Base-by-base conservation (phyloP, 768 basidiomycete genomes). In the Vararia minispora region DNA sequence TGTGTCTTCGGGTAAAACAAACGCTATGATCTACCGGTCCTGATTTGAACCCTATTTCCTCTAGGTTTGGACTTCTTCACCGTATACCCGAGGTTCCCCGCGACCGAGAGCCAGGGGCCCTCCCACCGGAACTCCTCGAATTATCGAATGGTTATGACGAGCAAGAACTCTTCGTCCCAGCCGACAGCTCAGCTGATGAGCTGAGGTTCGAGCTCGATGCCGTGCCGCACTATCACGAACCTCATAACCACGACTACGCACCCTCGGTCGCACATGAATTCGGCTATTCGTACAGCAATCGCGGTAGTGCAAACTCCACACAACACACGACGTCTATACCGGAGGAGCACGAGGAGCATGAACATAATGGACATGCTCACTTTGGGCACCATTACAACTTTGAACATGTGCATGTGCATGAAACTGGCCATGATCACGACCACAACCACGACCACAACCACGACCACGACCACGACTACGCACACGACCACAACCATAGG, bases 1-100 rank as follows among this genome's bases (percentile, higher is more conserved):
- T 97, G 92, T 51, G 83, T 97, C 21, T 95, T 98, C 32, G 94
- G 94, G 81, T 94, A 56, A 42, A 79, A 66, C 29, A 40, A 18
- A 16, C 16, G 23, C 18, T 29, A 30, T 22, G 20, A 6, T 14
- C 26, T 35, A 13, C 25, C 1, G 12, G 22, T 20, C 37, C 30
- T 21, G 38, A 28, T 33, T 37, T 27, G 23, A 28, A 36, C 17
- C 44, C 33, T 43, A 16, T 41, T 35, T 28, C 34, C 32, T 28
- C 24, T 44, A 91, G 89, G 2, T 94, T 85, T 56, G 91, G 91
- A 4, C 71, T 95, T 16, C 64, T 98, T 24, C 94, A 98, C 59
- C 79, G 94, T 38, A 94, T 98, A 46, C 92, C 92, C 5, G 74
- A 81, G 25, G 77, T 84, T 29, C 69, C 78, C 9, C 61, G 66